These are phyloP conservation scores for Clavispora santaluciae DNA, from an alignment of 805 yeast genomes.

Conservation along the genomic window DNA sequence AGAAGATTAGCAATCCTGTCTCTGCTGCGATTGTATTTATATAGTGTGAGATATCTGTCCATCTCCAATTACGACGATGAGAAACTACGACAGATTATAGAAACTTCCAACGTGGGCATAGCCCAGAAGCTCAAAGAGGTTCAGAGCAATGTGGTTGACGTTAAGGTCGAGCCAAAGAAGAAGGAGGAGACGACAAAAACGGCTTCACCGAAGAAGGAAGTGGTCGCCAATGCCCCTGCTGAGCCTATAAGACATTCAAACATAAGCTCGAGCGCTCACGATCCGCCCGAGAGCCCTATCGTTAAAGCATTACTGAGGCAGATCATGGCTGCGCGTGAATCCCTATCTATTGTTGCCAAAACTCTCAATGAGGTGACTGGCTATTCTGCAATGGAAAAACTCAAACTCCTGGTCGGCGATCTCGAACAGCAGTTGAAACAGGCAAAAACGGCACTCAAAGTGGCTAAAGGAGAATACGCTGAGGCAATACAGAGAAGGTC, in stretches of 20 bases:
- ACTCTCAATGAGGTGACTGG: constrained; percentile 91
- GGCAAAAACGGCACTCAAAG: constrained; percentile 45
- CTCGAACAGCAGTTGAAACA: constrained; percentile 49
- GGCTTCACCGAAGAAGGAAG: neutral
- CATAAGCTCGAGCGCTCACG: neutral
- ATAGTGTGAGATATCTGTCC: neutral
- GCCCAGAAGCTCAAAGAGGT: constrained; percentile 6
- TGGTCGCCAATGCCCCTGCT: neutral
- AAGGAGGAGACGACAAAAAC: constrained; percentile 1
- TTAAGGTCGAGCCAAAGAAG: neutral
- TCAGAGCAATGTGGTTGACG: neutral
- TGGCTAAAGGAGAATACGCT: constrained; percentile 47
- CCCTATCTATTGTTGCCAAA: constrained; percentile 55
- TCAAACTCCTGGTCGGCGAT: constrained; percentile 56
- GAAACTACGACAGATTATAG: constrained; percentile 29
- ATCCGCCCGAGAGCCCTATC: constrained; percentile 16
- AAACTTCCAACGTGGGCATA: constrained; percentile 31
- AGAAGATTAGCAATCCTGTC: neutral
- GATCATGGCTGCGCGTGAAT: constrained; percentile 21
- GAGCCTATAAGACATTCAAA: neutral
- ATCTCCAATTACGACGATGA: constrained; percentile 18
- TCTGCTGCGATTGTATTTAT: neutral
- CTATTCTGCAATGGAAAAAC: constrained; percentile 69
- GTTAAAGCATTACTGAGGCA: neutral
- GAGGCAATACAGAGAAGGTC: constrained; percentile 62